Evolutionary conservation across 2,329 filamentous ascomycete genomes (phyloP).

Genomic region (Domatiomyces catenatus): DNA sequence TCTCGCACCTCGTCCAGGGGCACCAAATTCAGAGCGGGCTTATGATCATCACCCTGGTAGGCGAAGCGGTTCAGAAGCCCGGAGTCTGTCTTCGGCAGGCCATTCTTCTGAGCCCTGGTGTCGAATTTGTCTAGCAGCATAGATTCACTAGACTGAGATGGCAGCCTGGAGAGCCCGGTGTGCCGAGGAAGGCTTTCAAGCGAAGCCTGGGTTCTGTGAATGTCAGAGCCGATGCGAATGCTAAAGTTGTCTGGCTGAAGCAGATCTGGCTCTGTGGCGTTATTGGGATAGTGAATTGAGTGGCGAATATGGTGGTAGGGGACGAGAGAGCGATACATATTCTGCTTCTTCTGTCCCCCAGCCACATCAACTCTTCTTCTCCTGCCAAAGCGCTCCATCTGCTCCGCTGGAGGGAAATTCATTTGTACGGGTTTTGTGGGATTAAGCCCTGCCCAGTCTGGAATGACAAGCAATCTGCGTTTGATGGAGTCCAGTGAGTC

Average conservation of each 20-base stretch:
- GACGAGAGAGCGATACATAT: neutral
- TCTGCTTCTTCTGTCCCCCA: slow-evolving; percentile 19
- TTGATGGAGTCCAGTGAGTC: slow-evolving; percentile 19
- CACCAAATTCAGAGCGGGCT: neutral
- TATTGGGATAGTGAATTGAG: slow-evolving; percentile 13
- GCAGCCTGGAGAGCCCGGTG: neutral
- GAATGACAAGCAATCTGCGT: slow-evolving; percentile 19
- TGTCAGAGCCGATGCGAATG: slow-evolving; percentile 11
- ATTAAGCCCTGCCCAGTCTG: slow-evolving; percentile 26
- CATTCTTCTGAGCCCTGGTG: neutral
- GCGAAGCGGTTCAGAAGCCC: neutral
- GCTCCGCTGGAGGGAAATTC: slow-evolving; percentile 19
- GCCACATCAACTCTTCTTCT: slow-evolving; percentile 21
- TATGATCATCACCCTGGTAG: neutral
- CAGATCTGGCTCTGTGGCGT: slow-evolving; percentile 12
- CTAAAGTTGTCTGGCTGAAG: slow-evolving; percentile 11
- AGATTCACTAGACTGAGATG: slow-evolving; percentile 19
- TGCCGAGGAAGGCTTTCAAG: neutral
- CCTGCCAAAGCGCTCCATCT: slow-evolving; percentile 23
- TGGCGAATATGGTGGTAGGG: neutral
- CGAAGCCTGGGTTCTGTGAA: slow-evolving; percentile 9
- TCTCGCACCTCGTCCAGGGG: slow-evolving; percentile 2
- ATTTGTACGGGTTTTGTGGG: slow-evolving; percentile 23
- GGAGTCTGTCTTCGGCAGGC: neutral
- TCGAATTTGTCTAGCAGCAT: slow-evolving; percentile 22